Conservation (phyloP, 164 flowering plant species). For the Litsea cubeba region DNA sequence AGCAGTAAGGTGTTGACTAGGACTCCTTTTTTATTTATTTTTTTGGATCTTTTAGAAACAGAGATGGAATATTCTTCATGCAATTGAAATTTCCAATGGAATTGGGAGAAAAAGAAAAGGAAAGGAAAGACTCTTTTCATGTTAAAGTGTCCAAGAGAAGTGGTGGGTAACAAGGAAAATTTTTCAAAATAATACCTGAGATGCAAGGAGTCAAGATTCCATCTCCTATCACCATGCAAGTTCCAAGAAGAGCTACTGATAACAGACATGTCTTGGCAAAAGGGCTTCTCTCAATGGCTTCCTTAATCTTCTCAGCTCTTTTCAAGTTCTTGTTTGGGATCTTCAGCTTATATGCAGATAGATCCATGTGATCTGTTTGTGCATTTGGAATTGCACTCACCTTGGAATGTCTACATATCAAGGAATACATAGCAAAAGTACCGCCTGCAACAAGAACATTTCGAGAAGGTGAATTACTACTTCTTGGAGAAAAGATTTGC, state of each 20-base stretch:
- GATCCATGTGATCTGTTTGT: conserved; percentile 11
- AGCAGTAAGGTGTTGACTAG: no score
- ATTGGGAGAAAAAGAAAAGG: neutral
- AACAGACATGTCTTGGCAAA: conserved; percentile 9
- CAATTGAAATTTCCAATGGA: neutral
- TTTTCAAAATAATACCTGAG: conserved; percentile 13
- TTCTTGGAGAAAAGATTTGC: no score
- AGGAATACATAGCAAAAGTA: conserved; percentile 24
- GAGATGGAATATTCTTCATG: neutral
- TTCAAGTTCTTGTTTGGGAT: conserved; percentile 12
- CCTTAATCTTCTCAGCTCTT: conserved; percentile 21
- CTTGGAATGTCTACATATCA: conserved; percentile 17
- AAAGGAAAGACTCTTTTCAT: no score
- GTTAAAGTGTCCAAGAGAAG: no score
- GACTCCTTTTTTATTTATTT: no score
- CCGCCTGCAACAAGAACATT: conserved; percentile 14
- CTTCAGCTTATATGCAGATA: conserved; percentile 14
- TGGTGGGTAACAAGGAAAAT: neutral
- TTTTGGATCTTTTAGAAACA: neutral
- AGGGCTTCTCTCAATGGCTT: conserved; percentile 13
- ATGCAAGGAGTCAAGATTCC: conserved; percentile 26
- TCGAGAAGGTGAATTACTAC: neutral
- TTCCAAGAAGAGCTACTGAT: conserved; percentile 17
- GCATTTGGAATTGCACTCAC: conserved; percentile 18
- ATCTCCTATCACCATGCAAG: conserved; percentile 28